These are phyloP conservation scores for Globisporangium acanthophoron DNA, from an alignment of 352 stramenopile species.

Conservation along the genomic window DNA sequence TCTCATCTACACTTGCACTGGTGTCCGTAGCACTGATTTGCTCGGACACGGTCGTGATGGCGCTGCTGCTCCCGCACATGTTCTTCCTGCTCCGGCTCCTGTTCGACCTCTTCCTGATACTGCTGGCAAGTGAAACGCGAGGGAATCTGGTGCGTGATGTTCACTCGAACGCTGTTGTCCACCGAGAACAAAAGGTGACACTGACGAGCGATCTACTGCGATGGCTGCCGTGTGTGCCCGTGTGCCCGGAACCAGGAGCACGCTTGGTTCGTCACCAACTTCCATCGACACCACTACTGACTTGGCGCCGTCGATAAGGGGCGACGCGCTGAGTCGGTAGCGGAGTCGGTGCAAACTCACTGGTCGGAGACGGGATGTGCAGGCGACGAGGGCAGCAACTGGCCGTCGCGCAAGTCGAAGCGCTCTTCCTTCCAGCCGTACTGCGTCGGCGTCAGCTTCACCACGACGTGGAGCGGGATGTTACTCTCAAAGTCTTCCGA, in stretches of 20 bases:
- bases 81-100: conserved; percentile 59
- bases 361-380: neutral
- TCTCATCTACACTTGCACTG: neutral
- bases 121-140: conserved; percentile 31
- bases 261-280: conserved; percentile 59
- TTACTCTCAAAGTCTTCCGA: conserved; percentile 25
- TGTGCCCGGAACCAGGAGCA: conserved; percentile 23
- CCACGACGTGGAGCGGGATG: conserved; percentile 37
- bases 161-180: neutral
- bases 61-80: conserved; percentile 43
- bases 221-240: neutral
- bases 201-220: neutral
- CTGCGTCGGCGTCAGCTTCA: conserved; percentile 41
- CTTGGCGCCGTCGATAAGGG: neutral
- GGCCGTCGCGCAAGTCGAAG: conserved; percentile 24
- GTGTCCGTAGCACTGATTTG: conserved; percentile 20
- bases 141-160: conserved; percentile 34
- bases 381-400: neutral
- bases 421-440: conserved; percentile 45
- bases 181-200: neutral
- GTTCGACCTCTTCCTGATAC: conserved; percentile 40
- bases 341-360: neutral
- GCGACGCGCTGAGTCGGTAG: neutral
- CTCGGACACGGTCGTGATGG: conserved; percentile 31
- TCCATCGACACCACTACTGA: conserved; percentile 46